A percentile compares a stretch with the other conserved stretches of the same genome.
Evolutionary conservation across 805 yeast species (phyloP).

Genomic region (Candida krabiensis): DNA sequence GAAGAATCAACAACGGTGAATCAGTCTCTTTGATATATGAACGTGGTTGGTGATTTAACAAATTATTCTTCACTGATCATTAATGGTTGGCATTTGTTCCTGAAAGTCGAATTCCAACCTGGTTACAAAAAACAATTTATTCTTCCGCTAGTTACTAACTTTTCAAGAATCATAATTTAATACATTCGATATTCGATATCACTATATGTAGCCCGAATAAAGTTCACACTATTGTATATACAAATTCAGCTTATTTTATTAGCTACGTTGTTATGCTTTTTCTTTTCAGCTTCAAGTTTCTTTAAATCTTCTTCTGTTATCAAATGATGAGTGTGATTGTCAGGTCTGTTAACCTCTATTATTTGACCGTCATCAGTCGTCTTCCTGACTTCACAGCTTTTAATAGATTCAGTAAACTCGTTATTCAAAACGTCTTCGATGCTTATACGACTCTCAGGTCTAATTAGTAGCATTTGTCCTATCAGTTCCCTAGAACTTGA

Average conservation of each 20-base stretch:
- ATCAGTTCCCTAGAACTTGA: constrained; percentile 60
- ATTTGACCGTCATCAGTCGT: constrained; percentile 18
- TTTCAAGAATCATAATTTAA: too few species aligned
- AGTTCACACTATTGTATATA: too few species aligned
- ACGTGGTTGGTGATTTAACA: constrained; percentile 64
- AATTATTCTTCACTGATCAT: too few species aligned
- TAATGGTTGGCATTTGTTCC: too few species aligned
- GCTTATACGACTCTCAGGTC: constrained; percentile 56
- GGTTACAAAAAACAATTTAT: too few species aligned
- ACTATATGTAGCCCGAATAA: too few species aligned
- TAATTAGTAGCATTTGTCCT: constrained; percentile 61
- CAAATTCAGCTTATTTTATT: constrained; percentile 8
- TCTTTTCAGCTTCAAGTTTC: constrained; percentile 38
- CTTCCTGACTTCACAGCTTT: constrained; percentile 46
- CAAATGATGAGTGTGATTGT: constrained; percentile 63
- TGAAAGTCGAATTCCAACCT: too few species aligned
- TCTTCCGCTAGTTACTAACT: too few species aligned
- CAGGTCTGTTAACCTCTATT: constrained; percentile 24
- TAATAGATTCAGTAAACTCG: constrained; percentile 58
- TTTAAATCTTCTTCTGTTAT: constrained; percentile 64
- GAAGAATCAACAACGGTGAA: constrained; percentile 97
- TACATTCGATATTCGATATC: too few species aligned
- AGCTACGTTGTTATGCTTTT: constrained; percentile 24
- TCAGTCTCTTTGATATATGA: constrained; percentile 91
- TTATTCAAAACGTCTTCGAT: constrained; percentile 57